Conservation (phyloP, 1,139 yeast species). For the Hyphopichia fennica region DNA sequence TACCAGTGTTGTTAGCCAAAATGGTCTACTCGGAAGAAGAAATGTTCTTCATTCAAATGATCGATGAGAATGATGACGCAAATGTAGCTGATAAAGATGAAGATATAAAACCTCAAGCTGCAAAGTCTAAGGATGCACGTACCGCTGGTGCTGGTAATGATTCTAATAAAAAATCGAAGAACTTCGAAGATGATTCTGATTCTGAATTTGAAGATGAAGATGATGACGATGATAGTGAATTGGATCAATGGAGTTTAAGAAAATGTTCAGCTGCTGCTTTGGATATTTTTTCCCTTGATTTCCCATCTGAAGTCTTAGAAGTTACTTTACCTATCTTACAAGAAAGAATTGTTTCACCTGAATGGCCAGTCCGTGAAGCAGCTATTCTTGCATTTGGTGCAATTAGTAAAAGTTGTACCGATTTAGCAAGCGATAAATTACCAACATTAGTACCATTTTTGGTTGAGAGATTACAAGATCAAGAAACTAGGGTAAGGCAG, state of each 20-base stretch:
- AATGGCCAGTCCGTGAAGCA: conserved; percentile 92
- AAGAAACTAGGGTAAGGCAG: conserved; percentile 83
- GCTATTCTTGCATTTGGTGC: conserved; percentile 95
- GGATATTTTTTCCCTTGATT: conserved; percentile 71
- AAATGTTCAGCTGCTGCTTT: conserved; percentile 94
- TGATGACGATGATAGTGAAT: conserved; percentile 60
- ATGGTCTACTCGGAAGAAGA: conserved; percentile 92
- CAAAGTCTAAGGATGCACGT: conserved; percentile 69
- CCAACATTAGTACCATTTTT: conserved; percentile 84
- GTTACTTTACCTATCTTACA: conserved; percentile 75
- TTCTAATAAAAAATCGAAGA: conserved; percentile 18
- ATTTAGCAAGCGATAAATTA: conserved; percentile 66
- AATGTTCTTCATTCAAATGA: conserved; percentile 64
- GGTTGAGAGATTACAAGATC: conserved; percentile 74
- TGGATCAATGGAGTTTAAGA: conserved; percentile 85
- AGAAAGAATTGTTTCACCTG: conserved; percentile 61
- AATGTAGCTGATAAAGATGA: conserved; percentile 75
- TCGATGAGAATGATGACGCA: conserved; percentile 71
- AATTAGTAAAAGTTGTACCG: conserved; percentile 83
- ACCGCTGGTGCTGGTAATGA: conserved; percentile 22
- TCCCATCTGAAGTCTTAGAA: conserved; percentile 67
- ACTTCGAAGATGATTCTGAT: conserved; percentile 33
- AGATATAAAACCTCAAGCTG: conserved; percentile 79
- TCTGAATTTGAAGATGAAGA: conserved; percentile 60
- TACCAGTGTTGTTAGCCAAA: conserved; percentile 74